Evolutionary conservation across 2,329 filamentous ascomycete genomes (phyloP), one percentile per base, ranked within the genome.

Genomic region (Cordyceps tenuipes): DNA sequence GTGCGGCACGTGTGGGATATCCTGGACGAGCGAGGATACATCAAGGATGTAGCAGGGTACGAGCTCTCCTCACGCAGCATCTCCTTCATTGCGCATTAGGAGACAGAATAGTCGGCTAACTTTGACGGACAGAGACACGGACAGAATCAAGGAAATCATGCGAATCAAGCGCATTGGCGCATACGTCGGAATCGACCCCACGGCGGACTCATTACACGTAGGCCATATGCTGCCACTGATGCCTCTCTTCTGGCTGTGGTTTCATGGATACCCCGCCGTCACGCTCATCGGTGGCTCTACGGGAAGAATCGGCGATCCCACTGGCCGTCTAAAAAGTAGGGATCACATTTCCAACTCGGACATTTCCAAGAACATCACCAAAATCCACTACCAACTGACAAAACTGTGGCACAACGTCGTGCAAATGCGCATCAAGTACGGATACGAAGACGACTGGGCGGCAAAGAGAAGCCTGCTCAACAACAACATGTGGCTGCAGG

Each of bases 101-200:
- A 46, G 13, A 39, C 7, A 49, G 10, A 21, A 43, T 21, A 17
- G n/a, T 19, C 58, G 48, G 43, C 51, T 44, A 43, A 44, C 39
- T 26, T 9, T 6, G 48, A 62, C 31, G 43, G 61, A 63, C 59
- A 79, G 77, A 46, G 75, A 80, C 60, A 72, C 80, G 47, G 66
- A 76, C 1, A 76, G 77, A 49, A 80, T 93, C 67, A 80, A 85
- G 57, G 79, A 81, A 64, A 76, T 89, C 23, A 81, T 94, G 75
- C 81, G 79, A 5, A 71, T 76, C 29, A 86, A 85, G 69, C 79
- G 86, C 63, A 83, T 91, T 65, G 87, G 86, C 63, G 86, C 82
- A 62, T 95, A 95, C 68, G 87, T 90, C 57, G 90, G 90, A 65
- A 83, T 94, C 67, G 90, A 95, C 69, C 89, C 90, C 5, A 94